These are phyloP conservation scores for Myxozyma mucilagina DNA, from an alignment of 805 yeast species.

Conservation along the genomic window DNA sequence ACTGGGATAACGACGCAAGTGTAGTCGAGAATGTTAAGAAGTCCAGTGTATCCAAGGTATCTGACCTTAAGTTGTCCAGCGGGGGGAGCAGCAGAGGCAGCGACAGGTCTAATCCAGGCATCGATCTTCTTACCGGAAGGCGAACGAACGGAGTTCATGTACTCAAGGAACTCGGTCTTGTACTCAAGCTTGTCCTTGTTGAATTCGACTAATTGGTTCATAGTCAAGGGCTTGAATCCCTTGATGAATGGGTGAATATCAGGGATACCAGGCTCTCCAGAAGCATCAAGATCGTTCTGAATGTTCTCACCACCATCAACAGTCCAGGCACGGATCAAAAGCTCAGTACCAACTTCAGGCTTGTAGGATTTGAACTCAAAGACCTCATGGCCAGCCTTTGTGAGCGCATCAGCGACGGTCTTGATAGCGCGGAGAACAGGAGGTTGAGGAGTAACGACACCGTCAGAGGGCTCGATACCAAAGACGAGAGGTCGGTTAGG, in stretches of 20 bases:
- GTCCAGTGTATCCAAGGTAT: conserved; percentile 42
- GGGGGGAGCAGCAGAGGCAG: conserved; percentile 22
- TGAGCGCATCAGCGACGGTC: conserved; percentile 36
- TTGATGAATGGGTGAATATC: conserved; percentile 27
- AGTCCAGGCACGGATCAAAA: conserved; percentile 29
- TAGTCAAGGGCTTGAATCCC: conserved; percentile 23
- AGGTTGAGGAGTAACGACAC: conserved; percentile 50
- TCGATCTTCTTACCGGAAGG: conserved; percentile 46
- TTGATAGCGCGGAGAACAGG: conserved; percentile 51
- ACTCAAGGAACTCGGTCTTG: conserved; percentile 30
- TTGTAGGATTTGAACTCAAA: conserved; percentile 49
- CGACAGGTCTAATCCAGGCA: conserved; percentile 46
- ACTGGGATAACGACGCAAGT: conserved; percentile 50
- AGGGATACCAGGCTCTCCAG: conserved; percentile 33
- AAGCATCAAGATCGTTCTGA: conserved; percentile 26
- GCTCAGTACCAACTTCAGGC: conserved; percentile 24
- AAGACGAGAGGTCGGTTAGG: conserved; percentile 43
- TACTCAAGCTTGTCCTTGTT: conserved; percentile 32
- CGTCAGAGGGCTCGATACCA: conserved; percentile 49
- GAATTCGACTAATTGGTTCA: conserved; percentile 18
- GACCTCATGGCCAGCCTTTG: conserved; percentile 51
- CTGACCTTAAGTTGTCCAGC: conserved; percentile 30
- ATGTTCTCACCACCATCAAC: conserved; percentile 32
- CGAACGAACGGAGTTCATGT: conserved; percentile 24
- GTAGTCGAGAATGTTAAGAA: conserved; percentile 48